Conservation (phyloP, 129 eudicot species). For the carrot (Daucus carota) region DH1_v3.0 NC_030387.2:6229501-6230000, state of each 20-base stretch:
- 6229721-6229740: slow-evolving; percentile 94
- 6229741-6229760: slow-evolving; percentile 94
- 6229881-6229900: slow-evolving; percentile 2
- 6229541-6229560: slow-evolving; percentile 97
- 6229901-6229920: slow-evolving; percentile 11
- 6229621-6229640: not conserved
- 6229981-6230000: slow-evolving; percentile 99
- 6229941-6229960: slow-evolving; percentile 90
- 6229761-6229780: slow-evolving; percentile 84
- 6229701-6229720: slow-evolving; percentile 97
- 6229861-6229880: slow-evolving; percentile 13
- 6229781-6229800: slow-evolving; percentile 99
- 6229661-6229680: not conserved
- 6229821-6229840: slow-evolving; percentile 99
- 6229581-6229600: slow-evolving; percentile 96
- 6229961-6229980: slow-evolving; percentile 94
- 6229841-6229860: slow-evolving; percentile 75
- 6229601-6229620: slow-evolving; percentile 57
- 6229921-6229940: slow-evolving; percentile 30
- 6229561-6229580: slow-evolving; percentile 68
- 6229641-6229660: slow-evolving; percentile 10
- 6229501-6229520: slow-evolving; percentile 99
- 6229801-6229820: slow-evolving; percentile 90
- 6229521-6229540: slow-evolving; percentile 96
- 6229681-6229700: slow-evolving; percentile 10